phyloP scores from a whole-genome alignment of 2,329 filamentous ascomycete species.

The Lachnellula occidentalis region DNA sequence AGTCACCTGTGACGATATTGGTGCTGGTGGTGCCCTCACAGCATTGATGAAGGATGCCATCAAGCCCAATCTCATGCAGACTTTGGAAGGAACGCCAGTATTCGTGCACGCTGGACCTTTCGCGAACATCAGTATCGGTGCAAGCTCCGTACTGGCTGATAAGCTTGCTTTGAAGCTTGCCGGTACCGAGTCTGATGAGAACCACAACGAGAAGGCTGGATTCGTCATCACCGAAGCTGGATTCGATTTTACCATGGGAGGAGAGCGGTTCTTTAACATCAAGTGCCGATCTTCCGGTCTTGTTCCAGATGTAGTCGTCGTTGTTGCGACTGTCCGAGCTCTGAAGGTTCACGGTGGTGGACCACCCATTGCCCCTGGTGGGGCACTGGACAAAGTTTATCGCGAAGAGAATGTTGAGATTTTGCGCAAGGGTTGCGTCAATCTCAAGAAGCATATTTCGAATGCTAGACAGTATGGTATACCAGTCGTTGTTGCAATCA shows the following conservation, averaged over 20 bases:
- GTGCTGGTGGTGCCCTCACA: constrained; percentile 84
- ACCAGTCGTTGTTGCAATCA: constrained; percentile 94
- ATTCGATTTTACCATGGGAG: constrained; percentile 99
- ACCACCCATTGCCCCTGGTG: constrained; percentile 86
- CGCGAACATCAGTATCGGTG: constrained; percentile 96
- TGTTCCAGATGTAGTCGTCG: constrained; percentile 85
- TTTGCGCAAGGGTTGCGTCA: constrained; percentile 83
- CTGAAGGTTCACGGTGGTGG: constrained; percentile 96
- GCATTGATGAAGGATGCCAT: constrained; percentile 97
- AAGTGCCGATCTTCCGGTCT: constrained; percentile 95
- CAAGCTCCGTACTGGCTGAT: constrained; percentile 91
- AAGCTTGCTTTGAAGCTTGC: constrained; percentile 94
- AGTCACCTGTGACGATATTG: constrained; percentile 93
- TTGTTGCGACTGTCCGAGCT: constrained; percentile 91
- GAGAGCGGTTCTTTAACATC: constrained; percentile 99
- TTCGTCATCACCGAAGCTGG: constrained; percentile 96
- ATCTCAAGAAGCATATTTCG: constrained; percentile 89
- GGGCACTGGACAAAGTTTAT: constrained; percentile 80
- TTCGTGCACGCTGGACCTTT: constrained; percentile 98
- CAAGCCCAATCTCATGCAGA: constrained; percentile 99
- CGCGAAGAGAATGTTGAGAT: constrained; percentile 90
- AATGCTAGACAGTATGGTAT: constrained; percentile 88
- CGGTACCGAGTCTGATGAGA: constrained; percentile 87
- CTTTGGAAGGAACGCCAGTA: constrained; percentile 90
- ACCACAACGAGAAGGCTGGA: constrained; percentile 74